A percentile compares a stretch with the other conserved stretches of the same genome.
Evolutionary conservation across 2,329 filamentous ascomycete species (phyloP).

Genomic region (Hypoxylon sp.): DNA sequence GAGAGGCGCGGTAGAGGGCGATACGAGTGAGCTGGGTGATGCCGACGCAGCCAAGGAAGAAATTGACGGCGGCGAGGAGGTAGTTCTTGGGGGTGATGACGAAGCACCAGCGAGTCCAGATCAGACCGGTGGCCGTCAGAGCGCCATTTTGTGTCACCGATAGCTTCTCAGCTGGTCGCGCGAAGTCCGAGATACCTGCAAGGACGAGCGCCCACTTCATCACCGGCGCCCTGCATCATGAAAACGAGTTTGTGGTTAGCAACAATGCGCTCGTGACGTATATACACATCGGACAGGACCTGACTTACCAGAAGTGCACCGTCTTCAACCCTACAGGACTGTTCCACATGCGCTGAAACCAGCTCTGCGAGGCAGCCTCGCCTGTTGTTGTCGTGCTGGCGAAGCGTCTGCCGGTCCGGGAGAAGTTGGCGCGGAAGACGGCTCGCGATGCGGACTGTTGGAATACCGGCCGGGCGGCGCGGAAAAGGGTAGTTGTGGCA

Average conservation of each 20-base stretch:
- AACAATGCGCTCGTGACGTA: conserved; percentile 21
- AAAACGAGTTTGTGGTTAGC: conserved; percentile 27
- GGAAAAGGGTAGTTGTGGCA: conserved; percentile 65
- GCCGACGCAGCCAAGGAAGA: conserved; percentile 94
- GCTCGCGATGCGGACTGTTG: conserved; percentile 69
- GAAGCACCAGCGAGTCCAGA: conserved; percentile 99
- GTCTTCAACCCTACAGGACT: conserved; percentile 89
- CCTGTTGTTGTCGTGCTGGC: conserved; percentile 75
- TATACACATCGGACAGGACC: neutral
- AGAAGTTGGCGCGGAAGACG: conserved; percentile 59
- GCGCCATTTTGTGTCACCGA: conserved; percentile 93
- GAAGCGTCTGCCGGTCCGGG: conserved; percentile 72
- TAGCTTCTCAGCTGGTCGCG: conserved; percentile 91
- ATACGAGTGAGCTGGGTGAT: conserved; percentile 87
- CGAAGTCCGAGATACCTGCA: conserved; percentile 91
- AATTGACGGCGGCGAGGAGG: conserved; percentile 97
- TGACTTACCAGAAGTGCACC: conserved; percentile 94
- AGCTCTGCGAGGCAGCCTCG: conserved; percentile 62
- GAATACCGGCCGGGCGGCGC: conserved; percentile 69
- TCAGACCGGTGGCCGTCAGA: conserved; percentile 89
- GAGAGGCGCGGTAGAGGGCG: conserved; percentile 71
- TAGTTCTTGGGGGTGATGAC: conserved; percentile 96
- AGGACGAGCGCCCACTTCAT: conserved; percentile 99
- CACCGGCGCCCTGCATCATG: conserved; percentile 81
- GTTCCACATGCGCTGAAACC: conserved; percentile 86